Evolutionary conservation across 257 asterid species (phyloP).

Genomic region (Ehretia macrophylla): DNA sequence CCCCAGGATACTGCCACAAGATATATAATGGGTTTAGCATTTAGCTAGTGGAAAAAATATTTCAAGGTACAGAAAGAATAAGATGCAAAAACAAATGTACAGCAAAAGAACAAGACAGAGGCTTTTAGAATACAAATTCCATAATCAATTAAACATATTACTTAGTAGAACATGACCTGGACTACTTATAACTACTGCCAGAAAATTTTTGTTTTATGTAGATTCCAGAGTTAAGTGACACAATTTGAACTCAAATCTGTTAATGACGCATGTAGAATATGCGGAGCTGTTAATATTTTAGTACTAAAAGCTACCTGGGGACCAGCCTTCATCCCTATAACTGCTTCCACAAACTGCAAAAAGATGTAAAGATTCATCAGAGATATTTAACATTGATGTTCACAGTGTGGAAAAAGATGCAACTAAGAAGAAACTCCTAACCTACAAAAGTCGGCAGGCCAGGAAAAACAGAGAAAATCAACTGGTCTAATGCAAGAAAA

Average conservation of each 20-base stretch:
- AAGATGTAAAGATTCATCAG: neutral
- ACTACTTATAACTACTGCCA: neutral
- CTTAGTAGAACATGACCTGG: too few relatives aligned
- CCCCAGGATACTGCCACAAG: conserved; percentile 81
- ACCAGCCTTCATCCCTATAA: conserved; percentile 62
- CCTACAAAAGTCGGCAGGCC: too few relatives aligned
- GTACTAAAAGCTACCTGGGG: conserved; percentile 43
- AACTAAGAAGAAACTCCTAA: too few relatives aligned
- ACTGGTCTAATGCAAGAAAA: too few relatives aligned
- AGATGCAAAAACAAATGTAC: neutral
- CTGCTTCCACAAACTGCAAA: conserved; percentile 87
- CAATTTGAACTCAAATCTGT: too few relatives aligned
- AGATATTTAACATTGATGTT: neutral
- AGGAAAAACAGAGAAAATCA: too few relatives aligned
- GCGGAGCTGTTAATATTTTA: neutral
- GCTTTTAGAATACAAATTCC: too few relatives aligned
- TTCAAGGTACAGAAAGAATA: neutral
- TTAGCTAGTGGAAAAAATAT: neutral
- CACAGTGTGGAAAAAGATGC: neutral
- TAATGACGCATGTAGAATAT: too few relatives aligned
- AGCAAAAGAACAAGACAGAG: neutral
- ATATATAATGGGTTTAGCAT: conserved; percentile 9
- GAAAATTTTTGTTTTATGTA: neutral
- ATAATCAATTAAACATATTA: too few relatives aligned
- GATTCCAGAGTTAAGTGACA: neutral